Base-by-base conservation (phyloP, 441 rosid species). In the Corymbia calophylla region DNA sequence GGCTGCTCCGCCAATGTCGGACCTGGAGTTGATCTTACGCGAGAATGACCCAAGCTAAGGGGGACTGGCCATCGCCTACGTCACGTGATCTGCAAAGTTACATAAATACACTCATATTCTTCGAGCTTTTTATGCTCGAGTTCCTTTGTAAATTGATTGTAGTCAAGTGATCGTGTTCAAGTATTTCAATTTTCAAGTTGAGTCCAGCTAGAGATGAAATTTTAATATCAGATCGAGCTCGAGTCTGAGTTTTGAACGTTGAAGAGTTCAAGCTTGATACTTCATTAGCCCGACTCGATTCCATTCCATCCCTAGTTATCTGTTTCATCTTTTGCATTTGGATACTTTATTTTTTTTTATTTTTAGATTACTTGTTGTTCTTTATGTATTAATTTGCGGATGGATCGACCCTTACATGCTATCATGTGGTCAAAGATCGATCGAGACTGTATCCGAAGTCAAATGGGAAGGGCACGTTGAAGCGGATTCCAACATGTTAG, bases 271-370 rank as follows among this genome's bases (percentile, higher is more conserved):
- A 21, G 17, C 9, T 39, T 21, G 51, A 39, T 1, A 73, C 25
- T 39, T 73, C 1, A 10, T 12, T 0, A 4, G 82, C 16, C 12
- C 2, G 4, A 21, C 49, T 39, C 2, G 1, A 39, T 25, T 12
- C n/a, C 5, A 66, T 66, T 66, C 39, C 39, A 66, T 16, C 77
- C 21, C 14, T 11, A 39, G 4, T 21, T 21, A 11, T 39, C 11
- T 12, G 9, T 44, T 0, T 73, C 6, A 1, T 23, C n/a, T 1
- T 23, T 44, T 39, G 51, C 29, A 73, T 73, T 39, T 0, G 44
- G 7, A 12, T 39, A 44, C 39, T 64, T 64, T 64, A 14, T 14
- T 73, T 73, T 4, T 39, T 73, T 73, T 39, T 16, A 39, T 73
- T 16, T 66, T 66, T 66, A 13, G 23, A 39, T 21, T 39, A 73